These are phyloP conservation scores for Dictyostelium discoideum DNA, from an alignment of 78 protist species.

Conservation along the genomic window DNA sequence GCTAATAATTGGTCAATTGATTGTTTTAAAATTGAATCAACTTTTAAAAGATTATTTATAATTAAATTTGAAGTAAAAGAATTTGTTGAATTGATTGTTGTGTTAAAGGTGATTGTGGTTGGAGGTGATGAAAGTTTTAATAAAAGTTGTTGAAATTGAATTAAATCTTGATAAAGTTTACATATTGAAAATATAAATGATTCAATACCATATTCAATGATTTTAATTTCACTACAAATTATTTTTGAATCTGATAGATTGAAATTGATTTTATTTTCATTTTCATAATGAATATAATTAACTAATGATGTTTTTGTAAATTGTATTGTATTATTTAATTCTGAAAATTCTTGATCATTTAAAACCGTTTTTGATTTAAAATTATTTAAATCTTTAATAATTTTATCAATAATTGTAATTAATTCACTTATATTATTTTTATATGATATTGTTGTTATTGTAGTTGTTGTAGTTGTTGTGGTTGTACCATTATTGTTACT, in stretches of 20 bases:
- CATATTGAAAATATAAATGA: neutral
- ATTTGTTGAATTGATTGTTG: neutral
- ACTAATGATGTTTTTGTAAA: slow-evolving; percentile 48
- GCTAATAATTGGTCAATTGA: slow-evolving; percentile 58
- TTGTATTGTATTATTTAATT: slow-evolving; percentile 33
- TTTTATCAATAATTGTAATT: neutral
- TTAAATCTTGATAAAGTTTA: neutral
- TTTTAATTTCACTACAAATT: neutral
- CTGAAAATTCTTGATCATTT: slow-evolving; percentile 27
- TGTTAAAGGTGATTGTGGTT: neutral
- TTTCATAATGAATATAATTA: neutral
- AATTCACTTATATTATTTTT: neutral
- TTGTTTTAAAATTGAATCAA: slow-evolving; percentile 56
- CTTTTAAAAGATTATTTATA: slow-evolving; percentile 13
- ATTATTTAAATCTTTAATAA: neutral
- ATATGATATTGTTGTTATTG: neutral
- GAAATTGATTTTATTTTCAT: neutral
- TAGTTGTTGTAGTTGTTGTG: slow-evolving; percentile 23
- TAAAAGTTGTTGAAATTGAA: neutral
- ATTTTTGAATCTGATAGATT: neutral
- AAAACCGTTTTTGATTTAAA: neutral
- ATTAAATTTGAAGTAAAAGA: neutral
- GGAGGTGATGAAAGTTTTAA: neutral
- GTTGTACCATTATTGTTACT: no score
- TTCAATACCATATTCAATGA: neutral